Evolutionary conservation across 2,329 filamentous ascomycete genomes (phyloP).

Genomic region (Colletotrichum salicis): DNA sequence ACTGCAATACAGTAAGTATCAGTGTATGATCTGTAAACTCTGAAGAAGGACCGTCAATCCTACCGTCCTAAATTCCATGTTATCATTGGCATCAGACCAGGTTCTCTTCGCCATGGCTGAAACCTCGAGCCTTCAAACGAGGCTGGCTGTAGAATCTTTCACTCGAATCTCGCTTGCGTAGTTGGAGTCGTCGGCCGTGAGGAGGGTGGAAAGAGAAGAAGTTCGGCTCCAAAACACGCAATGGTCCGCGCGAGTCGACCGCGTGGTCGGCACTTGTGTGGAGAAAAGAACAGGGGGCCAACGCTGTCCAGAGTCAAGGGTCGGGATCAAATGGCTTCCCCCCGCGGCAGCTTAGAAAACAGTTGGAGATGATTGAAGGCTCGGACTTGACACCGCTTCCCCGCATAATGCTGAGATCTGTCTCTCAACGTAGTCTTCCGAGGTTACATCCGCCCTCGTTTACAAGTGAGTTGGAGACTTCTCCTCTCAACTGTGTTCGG

Average conservation of each 20-base stretch:
- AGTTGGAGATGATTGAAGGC: conserved; percentile 18
- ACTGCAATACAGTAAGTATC: neutral
- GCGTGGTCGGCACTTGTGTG: conserved; percentile 24
- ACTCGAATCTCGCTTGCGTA: neutral
- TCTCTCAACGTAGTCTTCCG: neutral
- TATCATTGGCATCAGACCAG: conserved; percentile 35
- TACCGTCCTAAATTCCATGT: conserved; percentile 28
- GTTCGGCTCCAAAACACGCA: conserved; percentile 1
- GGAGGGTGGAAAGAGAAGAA: conserved; percentile 27
- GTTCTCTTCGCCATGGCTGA: conserved; percentile 33
- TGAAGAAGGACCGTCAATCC: neutral
- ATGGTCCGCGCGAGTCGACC: conserved; percentile 7
- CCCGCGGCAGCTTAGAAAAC: conserved; percentile 14
- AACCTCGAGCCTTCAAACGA: neutral
- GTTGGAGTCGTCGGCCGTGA: neutral
- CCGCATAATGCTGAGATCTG: neutral
- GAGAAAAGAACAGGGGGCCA: conserved; percentile 14
- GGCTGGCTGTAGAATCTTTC: neutral
- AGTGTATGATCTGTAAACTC: neutral
- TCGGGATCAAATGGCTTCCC: neutral
- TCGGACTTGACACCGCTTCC: conserved; percentile 14
- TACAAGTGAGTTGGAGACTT: neutral
- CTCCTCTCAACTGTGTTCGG: neutral
- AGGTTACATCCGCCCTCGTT: neutral
- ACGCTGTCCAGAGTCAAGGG: neutral